Base-by-base conservation (phyloP, 345 rosid genomes). In the Brassica napus region DNA sequence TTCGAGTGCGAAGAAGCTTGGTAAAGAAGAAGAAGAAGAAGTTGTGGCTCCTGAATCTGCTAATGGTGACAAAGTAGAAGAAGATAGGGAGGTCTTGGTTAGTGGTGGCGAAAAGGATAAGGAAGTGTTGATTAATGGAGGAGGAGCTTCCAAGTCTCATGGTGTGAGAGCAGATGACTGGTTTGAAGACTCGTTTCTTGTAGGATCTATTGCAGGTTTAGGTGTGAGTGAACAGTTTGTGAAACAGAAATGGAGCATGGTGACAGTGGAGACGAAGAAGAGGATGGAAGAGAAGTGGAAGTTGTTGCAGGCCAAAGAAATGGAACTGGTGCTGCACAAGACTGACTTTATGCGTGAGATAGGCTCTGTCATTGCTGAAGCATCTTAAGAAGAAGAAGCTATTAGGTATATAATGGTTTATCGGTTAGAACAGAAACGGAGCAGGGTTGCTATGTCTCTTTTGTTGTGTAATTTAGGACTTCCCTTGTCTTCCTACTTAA, bases 151-250 rank as follows among this genome's bases (percentile, higher is more conserved):
- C 2, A 60, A 11, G 8, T 8, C 15, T 3, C 35, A 11, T 44
- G 32, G 32, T 14, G 57, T 24, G 8, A 35, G 8, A 65, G 18
- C 8, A 49, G 16, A 34, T 70, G 47, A 70, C 24, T 60, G 31
- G 73, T 73, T 73, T 67, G 77, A 66, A n/a, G 54, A 16, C 4
- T 71, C 78, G 0, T 59, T 61, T 57, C 23, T 79, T 34, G 63
- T 60, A 31, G 3, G 28, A 11, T 26, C 7, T 0, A 59, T 73
- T n/a, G 42, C 23, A 9, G n/a, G 64, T 44, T 28, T 68, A 6
- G 74, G 69, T 47, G 64, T 60, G 16, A 30, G 74, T 32, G 78
- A 73, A 2, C 12, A 0, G 4, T 59, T 10, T 15, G 69, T 61
- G 8, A 79, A 44, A 24, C 1, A 26, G 12, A 60, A 16, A 32